Evolutionary conservation across 2,329 filamentous ascomycete genomes (phyloP).

Genomic region (Trichophyton verrucosum): DNA sequence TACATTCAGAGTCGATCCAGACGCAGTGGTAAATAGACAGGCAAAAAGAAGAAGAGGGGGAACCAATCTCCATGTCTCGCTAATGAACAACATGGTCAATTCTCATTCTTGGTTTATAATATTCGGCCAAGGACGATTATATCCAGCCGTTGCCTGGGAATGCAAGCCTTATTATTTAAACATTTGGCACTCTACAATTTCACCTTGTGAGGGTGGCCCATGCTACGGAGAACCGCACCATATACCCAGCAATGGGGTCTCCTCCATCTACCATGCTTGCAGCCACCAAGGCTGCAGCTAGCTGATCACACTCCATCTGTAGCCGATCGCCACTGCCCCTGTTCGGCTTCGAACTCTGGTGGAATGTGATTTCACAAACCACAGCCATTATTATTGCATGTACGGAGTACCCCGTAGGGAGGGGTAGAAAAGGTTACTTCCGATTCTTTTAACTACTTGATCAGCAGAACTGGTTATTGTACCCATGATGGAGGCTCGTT

Average conservation of each 20-base stretch:
- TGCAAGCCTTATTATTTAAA: too few species aligned
- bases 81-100: not conserved
- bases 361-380: not conserved
- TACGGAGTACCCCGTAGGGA: not conserved
- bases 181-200: not conserved
- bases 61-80: not conserved
- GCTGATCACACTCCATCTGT: not conserved
- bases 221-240: not conserved
- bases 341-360: not conserved
- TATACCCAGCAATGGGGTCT: not conserved
- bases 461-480: not conserved
- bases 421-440: not conserved
- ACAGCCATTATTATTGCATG: not conserved
- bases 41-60: not conserved
- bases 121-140: not conserved
- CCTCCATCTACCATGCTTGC: not conserved
- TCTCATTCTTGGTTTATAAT: not conserved
- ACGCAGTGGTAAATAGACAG: not conserved
- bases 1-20: not conserved
- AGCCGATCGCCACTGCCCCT: not conserved
- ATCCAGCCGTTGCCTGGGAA: too few species aligned
- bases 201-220: not conserved
- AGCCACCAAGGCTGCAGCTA: not conserved
- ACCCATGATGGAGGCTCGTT: not conserved
- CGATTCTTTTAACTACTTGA: not conserved